These are phyloP conservation scores for Penicillium roqueforti DNA, from an alignment of 495 filamentous ascomycete species.

Conservation along the genomic window DNA sequence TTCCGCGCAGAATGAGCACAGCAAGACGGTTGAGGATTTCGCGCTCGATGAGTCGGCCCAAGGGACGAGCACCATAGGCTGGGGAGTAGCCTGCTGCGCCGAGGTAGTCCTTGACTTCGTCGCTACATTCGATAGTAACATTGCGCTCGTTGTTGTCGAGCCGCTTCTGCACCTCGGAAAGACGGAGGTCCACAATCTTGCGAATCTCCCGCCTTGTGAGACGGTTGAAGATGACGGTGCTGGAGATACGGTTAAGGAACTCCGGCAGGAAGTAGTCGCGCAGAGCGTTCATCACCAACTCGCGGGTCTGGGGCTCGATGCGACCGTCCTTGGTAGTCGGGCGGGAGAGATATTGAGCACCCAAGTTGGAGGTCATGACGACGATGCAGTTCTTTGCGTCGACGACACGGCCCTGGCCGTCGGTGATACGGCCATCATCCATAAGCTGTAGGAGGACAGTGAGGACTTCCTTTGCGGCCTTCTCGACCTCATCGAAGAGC, in stretches of 20 bases:
- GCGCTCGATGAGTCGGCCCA: slow-evolving; percentile 86
- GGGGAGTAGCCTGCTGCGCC: slow-evolving; percentile 87
- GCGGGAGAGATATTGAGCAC: slow-evolving; percentile 87
- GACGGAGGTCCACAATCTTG: slow-evolving; percentile 89
- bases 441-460: slow-evolving; percentile 97
- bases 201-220: slow-evolving; percentile 84
- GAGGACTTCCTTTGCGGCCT: slow-evolving; percentile 95
- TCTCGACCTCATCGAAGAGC: slow-evolving; percentile 96
- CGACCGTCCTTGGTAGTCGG: slow-evolving; percentile 69
- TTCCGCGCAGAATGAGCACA: slow-evolving; percentile 80
- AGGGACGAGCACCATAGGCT: slow-evolving; percentile 85
- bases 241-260: slow-evolving; percentile 95
- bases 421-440: slow-evolving; percentile 98
- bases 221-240: slow-evolving; percentile 96
- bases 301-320: slow-evolving; percentile 82
- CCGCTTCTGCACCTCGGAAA: slow-evolving; percentile 86
- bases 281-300: slow-evolving; percentile 83
- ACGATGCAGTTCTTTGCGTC: slow-evolving; percentile 98
- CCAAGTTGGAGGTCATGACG: slow-evolving; percentile 97
- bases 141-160: slow-evolving; percentile 75
- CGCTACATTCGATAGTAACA: slow-evolving; percentile 68
- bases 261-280: slow-evolving; percentile 96
- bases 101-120: slow-evolving; percentile 85
- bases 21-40: slow-evolving; percentile 93
- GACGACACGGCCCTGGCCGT: slow-evolving; percentile 90